These are phyloP conservation scores for Chaetomidium leptoderma DNA, from an alignment of 495 filamentous ascomycete species.

Conservation along the genomic window DNA sequence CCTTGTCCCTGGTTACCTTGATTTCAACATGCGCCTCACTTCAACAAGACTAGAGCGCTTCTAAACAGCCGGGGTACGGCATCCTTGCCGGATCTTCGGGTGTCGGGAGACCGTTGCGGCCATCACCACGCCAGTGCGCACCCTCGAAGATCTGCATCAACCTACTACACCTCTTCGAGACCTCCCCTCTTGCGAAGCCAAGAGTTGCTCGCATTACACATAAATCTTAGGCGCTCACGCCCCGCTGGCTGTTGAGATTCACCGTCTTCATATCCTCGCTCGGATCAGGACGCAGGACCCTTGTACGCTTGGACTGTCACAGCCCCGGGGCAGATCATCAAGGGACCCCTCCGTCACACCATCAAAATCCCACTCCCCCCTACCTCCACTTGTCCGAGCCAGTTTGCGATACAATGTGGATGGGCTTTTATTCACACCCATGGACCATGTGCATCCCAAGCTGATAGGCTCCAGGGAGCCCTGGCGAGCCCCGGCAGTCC, in stretches of 20 bases:
- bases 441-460: not conserved
- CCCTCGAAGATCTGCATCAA: not conserved
- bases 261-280: not conserved
- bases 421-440: conserved; percentile 3
- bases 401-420: conserved; percentile 16
- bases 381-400: conserved; percentile 24
- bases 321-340: conserved; percentile 24
- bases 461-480: not conserved
- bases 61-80: not conserved
- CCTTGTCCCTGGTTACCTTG: not conserved
- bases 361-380: conserved; percentile 8
- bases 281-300: not conserved
- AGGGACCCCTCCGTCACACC: conserved; percentile 16
- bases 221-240: too few relatives aligned
- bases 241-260: too few relatives aligned
- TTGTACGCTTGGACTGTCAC: conserved; percentile 16
- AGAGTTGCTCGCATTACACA: too few relatives aligned
- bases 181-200: too few relatives aligned
- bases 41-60: conserved; percentile 4
- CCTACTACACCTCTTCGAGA: too few relatives aligned
- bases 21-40: not conserved
- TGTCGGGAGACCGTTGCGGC: not conserved
- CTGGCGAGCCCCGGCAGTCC: not conserved
- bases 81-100: not conserved
- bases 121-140: not conserved